Evolutionary conservation across 106 monocot genomes (phyloP), one percentile per base, ranked within the genome.

Genomic region (Acorus gramineus): DNA sequence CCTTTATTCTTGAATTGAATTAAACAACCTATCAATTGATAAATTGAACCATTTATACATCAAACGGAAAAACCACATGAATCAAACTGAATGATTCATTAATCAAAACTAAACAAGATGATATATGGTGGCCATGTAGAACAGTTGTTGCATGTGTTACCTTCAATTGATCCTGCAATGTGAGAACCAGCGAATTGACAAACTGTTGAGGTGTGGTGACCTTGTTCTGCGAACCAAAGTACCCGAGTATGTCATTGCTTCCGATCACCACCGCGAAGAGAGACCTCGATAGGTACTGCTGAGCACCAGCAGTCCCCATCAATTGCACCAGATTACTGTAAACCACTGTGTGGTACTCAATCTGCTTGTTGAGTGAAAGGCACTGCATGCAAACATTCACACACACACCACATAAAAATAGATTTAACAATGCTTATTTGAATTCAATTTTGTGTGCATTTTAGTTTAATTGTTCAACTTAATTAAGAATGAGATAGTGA

Each of bases 231-330:
- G 28, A 28, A 28, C 28, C 28, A 1, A 28, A 28, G 60, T 78
- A 92, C 3, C 46, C 49, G 42, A 87, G 53, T 8, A 92, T 67
- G 76, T 92, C 92, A 52, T 92, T 92, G 85, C 82, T 92, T 69
- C 92, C 92, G 11, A 85, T 66, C 12, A 80, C 50, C 14, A 87
- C 6, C 14, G 47, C 55, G 46, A 87, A 87, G 61, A 92, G 60
- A 8, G 92, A 87, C 10, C 63, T 87, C 52, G 84, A 65, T 10
- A 92, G n/a, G 59, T 71, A 65, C n/a, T 45, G 54, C 53, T 48
- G 53, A 7, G 66, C 49, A 47, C 60, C 46, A 8, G 8, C 28
- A 11, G 2, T 9, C 51, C 77, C 77, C 4, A 77, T 4, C 51
- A 71, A 52, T 43, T 60, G 59, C 42, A 44, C 63, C n/a, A 77